These are phyloP conservation scores for Ulota crispa DNA, from an alignment of 225 moss, liverwort and hornwort genomes.

Conservation along the genomic window DNA sequence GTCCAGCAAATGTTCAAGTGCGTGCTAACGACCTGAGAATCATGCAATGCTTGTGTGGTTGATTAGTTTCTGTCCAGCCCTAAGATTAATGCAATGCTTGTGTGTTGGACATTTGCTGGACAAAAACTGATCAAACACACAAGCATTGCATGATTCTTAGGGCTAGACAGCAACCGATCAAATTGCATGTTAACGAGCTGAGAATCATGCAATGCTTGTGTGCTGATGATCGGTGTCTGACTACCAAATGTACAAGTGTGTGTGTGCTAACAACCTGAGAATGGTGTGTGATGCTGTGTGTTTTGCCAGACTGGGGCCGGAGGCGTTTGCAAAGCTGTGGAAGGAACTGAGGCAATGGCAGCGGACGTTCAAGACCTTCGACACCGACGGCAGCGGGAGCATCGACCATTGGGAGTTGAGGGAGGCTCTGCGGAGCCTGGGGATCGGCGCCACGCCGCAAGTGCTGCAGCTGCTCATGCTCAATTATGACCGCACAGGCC, in stretches of 20 bases:
- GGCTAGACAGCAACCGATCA: background rate
- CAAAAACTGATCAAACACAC: too few species aligned
- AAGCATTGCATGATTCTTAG: too few species aligned
- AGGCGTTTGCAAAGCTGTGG: slow-evolving; percentile 40
- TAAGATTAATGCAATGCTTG: too few species aligned
- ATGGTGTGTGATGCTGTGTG: background rate
- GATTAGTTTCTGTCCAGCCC: too few species aligned
- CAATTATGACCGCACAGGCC: slow-evolving; percentile 49
- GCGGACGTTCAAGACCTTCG: slow-evolving; percentile 45
- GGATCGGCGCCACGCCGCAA: slow-evolving; percentile 43
- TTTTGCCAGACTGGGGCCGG: slow-evolving; percentile 36
- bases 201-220: background rate
- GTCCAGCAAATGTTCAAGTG: background rate
- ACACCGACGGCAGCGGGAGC: slow-evolving; percentile 30
- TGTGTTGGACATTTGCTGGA: too few species aligned
- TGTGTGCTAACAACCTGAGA: background rate
- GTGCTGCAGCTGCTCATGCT: slow-evolving; percentile 57
- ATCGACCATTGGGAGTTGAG: slow-evolving; percentile 47
- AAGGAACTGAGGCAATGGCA: slow-evolving; percentile 52
- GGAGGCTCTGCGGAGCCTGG: slow-evolving; percentile 52
- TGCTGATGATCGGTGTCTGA: background rate
- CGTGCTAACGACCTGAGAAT: background rate
- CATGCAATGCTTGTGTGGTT: background rate
- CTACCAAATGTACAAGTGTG: too few species aligned
- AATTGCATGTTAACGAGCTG: background rate